Evolutionary conservation across 106 monocot genomes (phyloP).

Genomic region (Dendrobium chrysotoxum): DNA sequence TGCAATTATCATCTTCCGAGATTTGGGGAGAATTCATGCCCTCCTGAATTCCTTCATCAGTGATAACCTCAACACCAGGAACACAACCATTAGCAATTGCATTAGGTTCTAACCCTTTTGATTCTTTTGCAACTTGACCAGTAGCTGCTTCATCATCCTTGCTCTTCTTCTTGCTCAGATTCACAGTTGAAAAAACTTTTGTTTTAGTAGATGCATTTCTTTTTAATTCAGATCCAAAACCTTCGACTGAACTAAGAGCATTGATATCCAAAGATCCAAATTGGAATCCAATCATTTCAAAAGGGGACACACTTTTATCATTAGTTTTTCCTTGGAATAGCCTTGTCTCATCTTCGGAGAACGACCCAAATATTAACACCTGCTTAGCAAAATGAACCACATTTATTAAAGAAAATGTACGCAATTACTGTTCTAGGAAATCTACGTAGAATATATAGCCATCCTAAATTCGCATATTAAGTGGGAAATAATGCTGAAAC

Average conservation of each 20-base stretch:
- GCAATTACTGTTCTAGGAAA: not conserved
- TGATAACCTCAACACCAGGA: not conserved
- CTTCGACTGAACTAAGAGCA: slow-evolving; percentile 23
- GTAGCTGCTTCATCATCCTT: not conserved
- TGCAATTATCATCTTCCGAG: not conserved
- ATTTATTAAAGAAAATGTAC: not conserved
- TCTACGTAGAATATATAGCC: not conserved
- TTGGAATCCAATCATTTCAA: slow-evolving; percentile 33
- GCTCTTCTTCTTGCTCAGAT: not conserved
- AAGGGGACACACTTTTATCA: slow-evolving; percentile 19
- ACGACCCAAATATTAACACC: slow-evolving; percentile 77
- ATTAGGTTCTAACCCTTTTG: not conserved
- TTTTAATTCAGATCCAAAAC: slow-evolving; percentile 12
- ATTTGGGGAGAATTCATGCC: not conserved
- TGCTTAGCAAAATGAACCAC: slow-evolving; percentile 21
- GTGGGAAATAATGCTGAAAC: not conserved
- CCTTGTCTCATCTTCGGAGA: slow-evolving; percentile 71
- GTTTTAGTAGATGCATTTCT: not conserved
- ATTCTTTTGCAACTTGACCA: slow-evolving; percentile 3
- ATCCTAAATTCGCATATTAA: not conserved
- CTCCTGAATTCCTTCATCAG: not conserved
- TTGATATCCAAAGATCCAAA: slow-evolving; percentile 69
- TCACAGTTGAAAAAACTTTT: not conserved
- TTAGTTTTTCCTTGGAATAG: slow-evolving; percentile 25
- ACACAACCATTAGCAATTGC: not conserved